Evolutionary conservation across 257 asterid species (phyloP).

Genomic region (Nicotiana tomentosiformis): DNA sequence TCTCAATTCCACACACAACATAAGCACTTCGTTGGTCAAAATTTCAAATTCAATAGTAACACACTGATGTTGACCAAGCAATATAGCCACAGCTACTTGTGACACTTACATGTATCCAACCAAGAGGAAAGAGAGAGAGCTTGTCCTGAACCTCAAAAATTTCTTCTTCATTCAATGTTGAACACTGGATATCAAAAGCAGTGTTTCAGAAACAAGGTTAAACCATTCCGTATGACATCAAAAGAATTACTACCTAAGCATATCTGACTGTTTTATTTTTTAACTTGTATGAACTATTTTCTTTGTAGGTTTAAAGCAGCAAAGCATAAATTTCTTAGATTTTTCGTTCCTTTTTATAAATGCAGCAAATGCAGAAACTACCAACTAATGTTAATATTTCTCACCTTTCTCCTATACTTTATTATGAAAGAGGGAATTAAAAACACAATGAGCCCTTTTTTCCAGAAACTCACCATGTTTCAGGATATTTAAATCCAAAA

Average conservation of each 20-base stretch:
- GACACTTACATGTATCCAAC: conserved; percentile 97
- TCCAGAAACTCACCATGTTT: neutral
- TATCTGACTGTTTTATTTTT: neutral
- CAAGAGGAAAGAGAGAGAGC: conserved; percentile 79
- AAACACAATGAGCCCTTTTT: neutral
- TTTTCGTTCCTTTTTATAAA: too few relatives aligned
- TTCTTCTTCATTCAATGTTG: conserved; percentile 93
- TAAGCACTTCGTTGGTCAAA: neutral
- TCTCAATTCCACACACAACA: neutral
- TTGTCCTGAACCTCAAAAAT: conserved; percentile 78
- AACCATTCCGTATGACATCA: too few relatives aligned
- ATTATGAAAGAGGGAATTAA: neutral
- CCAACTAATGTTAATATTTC: neutral
- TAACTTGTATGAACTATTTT: neutral
- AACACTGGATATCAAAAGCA: conserved; percentile 53
- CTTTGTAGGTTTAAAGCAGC: too few relatives aligned
- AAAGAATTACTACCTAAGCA: too few relatives aligned
- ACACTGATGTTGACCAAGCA: neutral
- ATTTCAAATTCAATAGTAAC: neutral
- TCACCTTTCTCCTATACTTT: neutral
- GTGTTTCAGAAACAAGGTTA: neutral
- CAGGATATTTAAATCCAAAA: neutral
- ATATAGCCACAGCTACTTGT: conserved; percentile 7
- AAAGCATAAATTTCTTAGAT: too few relatives aligned
- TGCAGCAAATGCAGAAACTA: neutral